These are phyloP conservation scores for Candida coleopterorum DNA, from an alignment of 805 yeast species.

Conservation along the genomic window DNA sequence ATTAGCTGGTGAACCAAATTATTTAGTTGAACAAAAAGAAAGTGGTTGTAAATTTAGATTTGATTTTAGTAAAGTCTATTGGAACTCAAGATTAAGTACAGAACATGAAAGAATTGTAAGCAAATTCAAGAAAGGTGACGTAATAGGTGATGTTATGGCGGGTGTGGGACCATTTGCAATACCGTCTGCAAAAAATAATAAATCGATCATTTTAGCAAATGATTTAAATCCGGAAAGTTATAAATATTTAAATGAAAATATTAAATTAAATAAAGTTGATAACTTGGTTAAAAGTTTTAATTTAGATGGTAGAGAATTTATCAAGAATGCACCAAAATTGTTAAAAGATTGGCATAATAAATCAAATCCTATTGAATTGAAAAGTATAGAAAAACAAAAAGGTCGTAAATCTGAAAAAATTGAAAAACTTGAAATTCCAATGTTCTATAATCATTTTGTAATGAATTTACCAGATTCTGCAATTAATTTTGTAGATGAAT, in stretches of 20 bases:
- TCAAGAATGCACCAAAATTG: slow-evolving; percentile 51
- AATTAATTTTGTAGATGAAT: slow-evolving; percentile 72
- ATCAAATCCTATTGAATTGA: slow-evolving; percentile 28
- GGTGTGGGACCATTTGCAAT: slow-evolving; percentile 98
- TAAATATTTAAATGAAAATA: slow-evolving; percentile 63
- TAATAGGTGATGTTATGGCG: slow-evolving; percentile 93
- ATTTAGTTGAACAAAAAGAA: slow-evolving; percentile 81
- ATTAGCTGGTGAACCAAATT: slow-evolving; percentile 76
- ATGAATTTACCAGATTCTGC: slow-evolving; percentile 98
- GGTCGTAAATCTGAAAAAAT: slow-evolving; percentile 10
- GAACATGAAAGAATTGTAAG: slow-evolving; percentile 83
- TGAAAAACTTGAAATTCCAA: slow-evolving; percentile 41
- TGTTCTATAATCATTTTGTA: slow-evolving; percentile 64
- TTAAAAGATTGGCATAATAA: slow-evolving; percentile 43
- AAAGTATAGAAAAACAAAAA: slow-evolving; percentile 32
- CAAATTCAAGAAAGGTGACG: slow-evolving; percentile 58
- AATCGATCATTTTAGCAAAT: slow-evolving; percentile 73
- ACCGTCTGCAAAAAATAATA: slow-evolving; percentile 86
- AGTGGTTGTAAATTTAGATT: slow-evolving; percentile 80
- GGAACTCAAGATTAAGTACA: slow-evolving; percentile 93
- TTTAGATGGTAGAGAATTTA: slow-evolving; percentile 80
- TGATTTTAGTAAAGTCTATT: slow-evolving; percentile 90
- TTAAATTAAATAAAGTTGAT: slow-evolving; percentile 56
- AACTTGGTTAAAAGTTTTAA: slow-evolving; percentile 60
- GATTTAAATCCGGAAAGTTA: slow-evolving; percentile 89